phyloP scores from a whole-genome alignment of 2,329 filamentous ascomycete species.

The Alternaria sp. region DNA sequence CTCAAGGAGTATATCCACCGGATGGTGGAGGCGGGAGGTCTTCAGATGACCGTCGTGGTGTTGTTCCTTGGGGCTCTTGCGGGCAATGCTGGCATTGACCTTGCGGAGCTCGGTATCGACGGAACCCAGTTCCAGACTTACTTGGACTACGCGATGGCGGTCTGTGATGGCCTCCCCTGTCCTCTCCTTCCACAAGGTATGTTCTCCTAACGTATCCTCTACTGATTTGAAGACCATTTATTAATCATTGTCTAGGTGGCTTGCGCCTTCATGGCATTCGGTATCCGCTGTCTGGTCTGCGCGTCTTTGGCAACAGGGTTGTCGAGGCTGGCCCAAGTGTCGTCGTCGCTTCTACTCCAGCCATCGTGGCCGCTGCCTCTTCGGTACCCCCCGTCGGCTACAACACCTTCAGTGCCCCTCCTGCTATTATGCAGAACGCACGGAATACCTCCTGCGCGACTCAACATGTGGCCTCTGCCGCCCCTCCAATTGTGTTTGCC shows the following conservation, averaged over 20 bases:
- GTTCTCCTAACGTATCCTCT: neutral
- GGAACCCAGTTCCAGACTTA: slow-evolving; percentile 1
- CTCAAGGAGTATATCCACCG: neutral
- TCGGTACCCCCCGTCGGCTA: neutral
- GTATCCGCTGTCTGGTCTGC: slow-evolving; percentile 3
- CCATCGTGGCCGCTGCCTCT: neutral
- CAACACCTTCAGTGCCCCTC: neutral
- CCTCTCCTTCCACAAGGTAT: slow-evolving; percentile 5
- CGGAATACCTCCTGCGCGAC: neutral
- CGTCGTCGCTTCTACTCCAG: neutral
- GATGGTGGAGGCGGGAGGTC: neutral
- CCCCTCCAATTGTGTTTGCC: neutral
- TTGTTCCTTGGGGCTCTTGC: slow-evolving; percentile 1
- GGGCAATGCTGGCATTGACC: neutral
- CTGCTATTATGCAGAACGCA: neutral
- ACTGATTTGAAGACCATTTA: neutral
- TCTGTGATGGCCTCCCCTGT: neutral
- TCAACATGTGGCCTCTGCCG: neutral
- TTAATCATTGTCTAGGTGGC: neutral
- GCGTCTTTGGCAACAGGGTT: neutral
- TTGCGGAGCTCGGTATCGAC: slow-evolving; percentile 4
- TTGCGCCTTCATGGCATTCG: slow-evolving; percentile 3
- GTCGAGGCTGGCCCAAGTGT: neutral
- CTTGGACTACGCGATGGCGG: neutral
- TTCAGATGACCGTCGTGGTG: neutral